Evolutionary conservation across 331 rosid species (phyloP), one percentile per base, ranked within the genome.

Genomic region (Telfairia occidentalis): DNA sequence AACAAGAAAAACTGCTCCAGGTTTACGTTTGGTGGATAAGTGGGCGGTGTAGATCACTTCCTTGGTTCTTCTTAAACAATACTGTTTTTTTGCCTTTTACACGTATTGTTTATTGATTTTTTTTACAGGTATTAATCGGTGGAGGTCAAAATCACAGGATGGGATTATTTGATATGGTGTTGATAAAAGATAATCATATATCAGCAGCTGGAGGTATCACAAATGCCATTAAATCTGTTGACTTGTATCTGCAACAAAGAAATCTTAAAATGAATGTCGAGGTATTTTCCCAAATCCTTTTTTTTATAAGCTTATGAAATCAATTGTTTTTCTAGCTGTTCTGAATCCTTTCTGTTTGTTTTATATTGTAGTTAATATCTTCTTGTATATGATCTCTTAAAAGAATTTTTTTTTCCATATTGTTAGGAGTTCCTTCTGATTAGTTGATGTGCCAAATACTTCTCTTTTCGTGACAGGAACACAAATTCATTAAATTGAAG

Each of bases 1-100:
- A 85, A 94, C 96, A 2, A 86, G 98, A 71, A 94, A 94, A 88
- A 91, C 96, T 76, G 96, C 96, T 54, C 97, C 98, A 2, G 91
- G 96, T 65, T 82, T 95, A 85, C 98, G 96, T 55, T 83, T 91
- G 82, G 87, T 88, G 88, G 96, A 91, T 72, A 91, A 95, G 88
- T 88, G 98, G 97, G 97, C 93, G 92, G 96, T 95, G 69, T 55
- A 80, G 50, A 78, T 85, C 86, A 67, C 76, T 75, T 80, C 83
- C 75, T 79, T 78, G 54, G 48, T 80, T 82, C 81, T 12, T 3
- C 59, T 37, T 32, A 60, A 18, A 43, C 38, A 45, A 16, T 45
- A 24, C 9, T 24, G 70, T 66, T 34, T 50, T 43, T 57, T 43
- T 5, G 26, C 34, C 18, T 71, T 6, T 10, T 75, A 23, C 64